Conservation (phyloP, 2,329 filamentous ascomycete species). For the Colletotrichum sublineola region DNA sequence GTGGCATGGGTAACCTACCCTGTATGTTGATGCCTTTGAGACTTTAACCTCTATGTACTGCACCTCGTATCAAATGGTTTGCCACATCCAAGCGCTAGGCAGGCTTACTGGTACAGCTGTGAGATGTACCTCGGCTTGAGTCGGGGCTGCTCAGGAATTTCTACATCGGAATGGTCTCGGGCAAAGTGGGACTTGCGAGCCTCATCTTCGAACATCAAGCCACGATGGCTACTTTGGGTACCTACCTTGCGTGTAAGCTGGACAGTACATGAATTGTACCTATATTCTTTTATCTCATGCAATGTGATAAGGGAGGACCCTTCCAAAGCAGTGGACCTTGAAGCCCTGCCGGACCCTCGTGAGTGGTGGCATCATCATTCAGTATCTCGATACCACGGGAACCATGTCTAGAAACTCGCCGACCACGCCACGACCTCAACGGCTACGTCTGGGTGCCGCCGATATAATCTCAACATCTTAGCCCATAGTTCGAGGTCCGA, state of each 20-base stretch:
- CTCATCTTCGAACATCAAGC: neutral
- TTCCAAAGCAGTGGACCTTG: neutral
- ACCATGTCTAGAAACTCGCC: neutral
- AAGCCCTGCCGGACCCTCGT: too few relatives aligned
- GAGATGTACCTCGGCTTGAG: neutral
- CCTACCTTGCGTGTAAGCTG: neutral
- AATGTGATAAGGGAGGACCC: neutral
- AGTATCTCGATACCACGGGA: neutral
- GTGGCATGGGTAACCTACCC: neutral
- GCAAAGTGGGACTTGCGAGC: neutral
- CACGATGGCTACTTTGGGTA: neutral
- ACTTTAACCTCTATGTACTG: neutral
- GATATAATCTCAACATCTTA: neutral
- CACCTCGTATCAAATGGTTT: neutral
- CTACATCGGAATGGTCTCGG: neutral
- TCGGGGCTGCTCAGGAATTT: neutral
- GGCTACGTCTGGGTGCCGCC: neutral
- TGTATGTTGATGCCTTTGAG: neutral
- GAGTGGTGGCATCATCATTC: too few relatives aligned
- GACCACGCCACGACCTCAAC: conserved; percentile 3
- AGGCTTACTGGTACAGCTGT: neutral
- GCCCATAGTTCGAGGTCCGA: neutral
- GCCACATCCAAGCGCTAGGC: neutral
- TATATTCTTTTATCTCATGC: neutral
- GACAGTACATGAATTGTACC: neutral